Conservation (phyloP, 2,329 filamentous ascomycete genomes). For the Colletotrichum sp. region DNA sequence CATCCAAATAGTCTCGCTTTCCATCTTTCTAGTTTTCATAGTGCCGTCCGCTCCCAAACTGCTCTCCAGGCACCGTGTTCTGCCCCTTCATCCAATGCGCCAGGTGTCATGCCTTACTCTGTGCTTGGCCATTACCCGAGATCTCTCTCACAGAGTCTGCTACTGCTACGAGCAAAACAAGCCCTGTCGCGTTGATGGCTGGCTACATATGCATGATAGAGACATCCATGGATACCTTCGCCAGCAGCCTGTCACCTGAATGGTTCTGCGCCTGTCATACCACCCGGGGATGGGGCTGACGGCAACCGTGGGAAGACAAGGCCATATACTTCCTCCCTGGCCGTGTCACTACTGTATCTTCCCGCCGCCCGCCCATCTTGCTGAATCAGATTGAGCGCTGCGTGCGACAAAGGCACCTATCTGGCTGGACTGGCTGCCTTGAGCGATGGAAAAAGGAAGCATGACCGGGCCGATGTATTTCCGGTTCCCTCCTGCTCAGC, state of each 20-base stretch:
- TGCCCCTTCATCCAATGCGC: background rate
- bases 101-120: background rate
- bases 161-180: background rate
- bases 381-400: background rate
- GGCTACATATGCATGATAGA: background rate
- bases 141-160: background rate
- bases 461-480: slow-evolving; percentile 12
- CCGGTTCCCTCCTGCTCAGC: background rate
- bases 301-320: background rate
- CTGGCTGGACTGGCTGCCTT: background rate
- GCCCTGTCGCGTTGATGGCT: background rate
- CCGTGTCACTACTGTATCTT: background rate
- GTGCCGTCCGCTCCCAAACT: background rate
- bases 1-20: background rate
- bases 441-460: background rate
- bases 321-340: background rate
- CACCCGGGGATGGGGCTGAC: background rate
- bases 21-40: background rate
- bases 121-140: background rate
- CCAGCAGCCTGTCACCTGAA: background rate
- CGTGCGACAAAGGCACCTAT: background rate
- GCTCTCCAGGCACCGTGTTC: background rate
- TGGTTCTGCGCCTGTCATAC: background rate
- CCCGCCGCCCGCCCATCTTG: background rate
- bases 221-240: background rate